Conservation (phyloP, 257 asterid genomes). For the Capsicum baccatum region DNA sequence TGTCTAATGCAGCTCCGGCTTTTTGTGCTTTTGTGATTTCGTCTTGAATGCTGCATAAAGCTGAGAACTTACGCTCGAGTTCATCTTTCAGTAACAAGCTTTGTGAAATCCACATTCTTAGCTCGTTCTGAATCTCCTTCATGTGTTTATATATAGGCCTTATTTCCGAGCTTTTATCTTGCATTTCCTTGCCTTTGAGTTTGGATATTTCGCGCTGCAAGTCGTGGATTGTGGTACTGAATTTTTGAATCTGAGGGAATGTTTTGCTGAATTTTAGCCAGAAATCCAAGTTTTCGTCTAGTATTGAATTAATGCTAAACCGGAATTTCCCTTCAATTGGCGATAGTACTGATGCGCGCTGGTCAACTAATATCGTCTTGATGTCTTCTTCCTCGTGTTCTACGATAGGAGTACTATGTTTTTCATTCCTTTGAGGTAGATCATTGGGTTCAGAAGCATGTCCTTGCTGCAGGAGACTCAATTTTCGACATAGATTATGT, state of each 20-base stretch:
- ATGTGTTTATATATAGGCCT: slow-evolving; percentile 82
- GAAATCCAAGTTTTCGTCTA: slow-evolving; percentile 57
- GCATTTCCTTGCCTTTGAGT: slow-evolving; percentile 42
- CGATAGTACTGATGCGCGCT: slow-evolving; percentile 36
- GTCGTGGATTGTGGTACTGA: slow-evolving; percentile 37
- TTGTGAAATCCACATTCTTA: slow-evolving; percentile 73
- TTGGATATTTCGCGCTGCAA: slow-evolving; percentile 46
- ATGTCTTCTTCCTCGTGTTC: slow-evolving; percentile 43
- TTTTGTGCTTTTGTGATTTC: slow-evolving; percentile 64
- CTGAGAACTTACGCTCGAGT: slow-evolving; percentile 58
- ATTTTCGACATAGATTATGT: slow-evolving; percentile 50
- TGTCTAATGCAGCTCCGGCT: slow-evolving; percentile 67
- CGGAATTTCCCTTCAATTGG: slow-evolving; percentile 56
- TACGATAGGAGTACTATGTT: not conserved
- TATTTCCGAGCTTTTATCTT: slow-evolving; percentile 54
- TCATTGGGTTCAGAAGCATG: slow-evolving; percentile 35
- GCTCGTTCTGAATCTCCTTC: slow-evolving; percentile 76
- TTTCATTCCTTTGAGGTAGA: slow-evolving; percentile 11
- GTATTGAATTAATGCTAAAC: slow-evolving; percentile 51
- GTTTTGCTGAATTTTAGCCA: slow-evolving; percentile 68
- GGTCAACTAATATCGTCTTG: slow-evolving; percentile 36
- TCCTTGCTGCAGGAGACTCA: slow-evolving; percentile 39
- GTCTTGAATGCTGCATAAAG: slow-evolving; percentile 80
- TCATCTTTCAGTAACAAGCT: slow-evolving; percentile 67
- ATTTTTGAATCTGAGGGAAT: slow-evolving; percentile 60